Conservation (phyloP, 1,284 basidiomycete genomes). For the Ceratobasidium sp. region DNA sequence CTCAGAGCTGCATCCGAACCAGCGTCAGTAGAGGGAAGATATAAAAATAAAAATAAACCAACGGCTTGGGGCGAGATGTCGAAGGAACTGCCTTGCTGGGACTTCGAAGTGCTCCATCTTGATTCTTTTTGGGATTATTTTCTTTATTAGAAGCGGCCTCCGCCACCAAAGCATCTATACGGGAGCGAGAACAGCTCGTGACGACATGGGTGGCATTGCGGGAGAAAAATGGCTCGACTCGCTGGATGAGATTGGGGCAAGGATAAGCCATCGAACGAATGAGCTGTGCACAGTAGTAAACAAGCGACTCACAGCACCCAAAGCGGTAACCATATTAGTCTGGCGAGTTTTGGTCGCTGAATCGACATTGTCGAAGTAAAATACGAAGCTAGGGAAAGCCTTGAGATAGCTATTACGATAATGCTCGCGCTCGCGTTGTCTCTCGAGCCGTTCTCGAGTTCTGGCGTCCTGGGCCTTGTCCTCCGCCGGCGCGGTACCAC, state of each 20-base stretch:
- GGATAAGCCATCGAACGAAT: slow-evolving; percentile 41
- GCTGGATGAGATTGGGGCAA: slow-evolving; percentile 60
- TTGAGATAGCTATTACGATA: slow-evolving; percentile 88
- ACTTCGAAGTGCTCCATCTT: slow-evolving; percentile 63
- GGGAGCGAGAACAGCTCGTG: slow-evolving; percentile 68
- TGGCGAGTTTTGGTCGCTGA: slow-evolving; percentile 65
- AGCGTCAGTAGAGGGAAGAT: background rate
- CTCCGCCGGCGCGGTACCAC: slow-evolving; percentile 5
- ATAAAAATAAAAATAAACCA: slow-evolving; percentile 23
- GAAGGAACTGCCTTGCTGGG: slow-evolving; percentile 67
- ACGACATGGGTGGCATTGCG: slow-evolving; percentile 89
- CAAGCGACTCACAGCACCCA: slow-evolving; percentile 80
- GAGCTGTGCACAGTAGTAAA: slow-evolving; percentile 35
- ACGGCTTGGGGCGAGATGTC: slow-evolving; percentile 51
- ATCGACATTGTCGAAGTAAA: slow-evolving; percentile 86
- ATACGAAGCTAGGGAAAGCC: slow-evolving; percentile 86
- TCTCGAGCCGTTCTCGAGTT: slow-evolving; percentile 56
- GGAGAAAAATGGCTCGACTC: slow-evolving; percentile 88
- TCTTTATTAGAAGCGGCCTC: slow-evolving; percentile 71
- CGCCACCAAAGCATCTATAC: slow-evolving; percentile 55
- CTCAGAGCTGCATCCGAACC: slow-evolving; percentile 51
- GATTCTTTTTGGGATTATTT: slow-evolving; percentile 58
- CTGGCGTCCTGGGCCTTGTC: slow-evolving; percentile 25
- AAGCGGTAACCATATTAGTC: slow-evolving; percentile 68
- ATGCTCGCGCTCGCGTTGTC: slow-evolving; percentile 74